A percentile compares a stretch with the other conserved stretches of the same genome.
These are phyloP conservation scores for Eimeria praecox DNA, from an alignment of 169 alveolate genomes.

Conservation along the genomic window DNA sequence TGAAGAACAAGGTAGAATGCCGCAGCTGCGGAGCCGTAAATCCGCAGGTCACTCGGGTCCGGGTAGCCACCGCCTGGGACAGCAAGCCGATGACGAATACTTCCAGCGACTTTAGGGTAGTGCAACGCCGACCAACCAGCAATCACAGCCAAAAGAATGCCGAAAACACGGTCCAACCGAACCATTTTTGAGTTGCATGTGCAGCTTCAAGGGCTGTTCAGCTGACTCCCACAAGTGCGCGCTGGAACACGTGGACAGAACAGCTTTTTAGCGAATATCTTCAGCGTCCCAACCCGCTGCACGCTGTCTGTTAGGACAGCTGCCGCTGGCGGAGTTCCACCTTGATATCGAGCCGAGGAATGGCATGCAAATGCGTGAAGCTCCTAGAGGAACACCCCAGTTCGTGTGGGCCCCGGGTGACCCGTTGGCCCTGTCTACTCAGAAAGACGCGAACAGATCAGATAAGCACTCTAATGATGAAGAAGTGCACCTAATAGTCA, in stretches of 20 bases:
- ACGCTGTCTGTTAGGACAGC: slow-evolving; percentile 65
- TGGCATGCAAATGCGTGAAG: slow-evolving; percentile 10
- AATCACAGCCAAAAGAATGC: slow-evolving; percentile 70
- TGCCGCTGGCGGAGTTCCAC: slow-evolving; percentile 50
- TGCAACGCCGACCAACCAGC: slow-evolving; percentile 69
- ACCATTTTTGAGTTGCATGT: slow-evolving; percentile 71
- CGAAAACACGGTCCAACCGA: slow-evolving; percentile 75
- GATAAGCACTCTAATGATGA: neutral
- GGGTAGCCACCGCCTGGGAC: slow-evolving; percentile 75
- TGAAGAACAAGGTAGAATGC: slow-evolving; percentile 42
- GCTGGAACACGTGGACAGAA: slow-evolving; percentile 33
- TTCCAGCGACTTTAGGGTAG: slow-evolving; percentile 74
- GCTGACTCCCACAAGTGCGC: slow-evolving; percentile 27
- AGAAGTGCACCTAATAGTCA: slow-evolving; percentile 16
- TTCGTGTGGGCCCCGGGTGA: neutral
- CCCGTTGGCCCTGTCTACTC: slow-evolving; percentile 12
- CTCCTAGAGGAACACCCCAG: slow-evolving; percentile 7
- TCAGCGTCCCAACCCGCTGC: slow-evolving; percentile 45
- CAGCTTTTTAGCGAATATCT: neutral
- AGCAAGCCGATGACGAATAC: slow-evolving; percentile 69
- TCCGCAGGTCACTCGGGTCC: slow-evolving; percentile 73
- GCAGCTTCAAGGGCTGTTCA: slow-evolving; percentile 31
- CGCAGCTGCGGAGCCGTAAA: slow-evolving; percentile 69
- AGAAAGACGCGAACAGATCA: neutral
- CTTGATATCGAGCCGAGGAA: neutral